These are phyloP conservation scores for Globisporangium cystogenes DNA, from an alignment of 352 stramenopile genomes.

Conservation along the genomic window DNA sequence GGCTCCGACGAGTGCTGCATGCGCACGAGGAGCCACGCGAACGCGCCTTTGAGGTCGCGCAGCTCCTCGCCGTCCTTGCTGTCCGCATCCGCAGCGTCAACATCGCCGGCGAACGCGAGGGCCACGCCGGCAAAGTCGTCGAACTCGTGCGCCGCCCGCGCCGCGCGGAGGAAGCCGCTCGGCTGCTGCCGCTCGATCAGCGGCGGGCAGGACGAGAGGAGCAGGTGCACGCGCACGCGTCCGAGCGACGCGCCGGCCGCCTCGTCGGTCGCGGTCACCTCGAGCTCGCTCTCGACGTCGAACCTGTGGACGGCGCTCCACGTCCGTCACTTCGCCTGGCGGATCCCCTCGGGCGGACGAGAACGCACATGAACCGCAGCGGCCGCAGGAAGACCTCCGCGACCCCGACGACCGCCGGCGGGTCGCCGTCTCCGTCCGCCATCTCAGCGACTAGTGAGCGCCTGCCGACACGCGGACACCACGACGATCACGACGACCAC, in stretches of 20 bases:
- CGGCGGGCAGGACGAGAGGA: constrained; percentile 21
- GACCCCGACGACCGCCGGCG: constrained; percentile 22
- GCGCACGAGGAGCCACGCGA: constrained; percentile 43
- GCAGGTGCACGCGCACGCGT: constrained; percentile 39
- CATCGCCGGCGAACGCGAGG: too few species aligned
- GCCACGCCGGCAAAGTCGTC: constrained; percentile 11
- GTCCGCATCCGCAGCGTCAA: background rate
- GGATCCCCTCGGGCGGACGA: too few species aligned
- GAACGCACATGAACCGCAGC: constrained; percentile 41
- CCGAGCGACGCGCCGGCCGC: constrained; percentile 6
- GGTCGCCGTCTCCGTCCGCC: constrained; percentile 7
- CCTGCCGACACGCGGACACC: too few species aligned
- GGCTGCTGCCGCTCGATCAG: constrained; percentile 30
- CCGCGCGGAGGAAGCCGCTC: constrained; percentile 31
- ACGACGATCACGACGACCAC: too few species aligned
- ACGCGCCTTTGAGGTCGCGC: constrained; percentile 21
- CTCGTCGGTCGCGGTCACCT: constrained; percentile 8
- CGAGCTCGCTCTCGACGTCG: constrained; percentile 41
- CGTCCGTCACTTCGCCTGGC: too few species aligned
- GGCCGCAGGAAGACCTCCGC: constrained; percentile 42
- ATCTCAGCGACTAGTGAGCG: constrained; percentile 2
- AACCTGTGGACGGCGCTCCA: too few species aligned
- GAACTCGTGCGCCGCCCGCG: constrained; percentile 7
- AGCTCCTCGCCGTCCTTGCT: constrained; percentile 10
- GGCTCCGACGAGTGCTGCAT: constrained; percentile 18